Base-by-base conservation (phyloP, 2,329 filamentous ascomycete genomes). In the Colletotrichum sidae region DNA sequence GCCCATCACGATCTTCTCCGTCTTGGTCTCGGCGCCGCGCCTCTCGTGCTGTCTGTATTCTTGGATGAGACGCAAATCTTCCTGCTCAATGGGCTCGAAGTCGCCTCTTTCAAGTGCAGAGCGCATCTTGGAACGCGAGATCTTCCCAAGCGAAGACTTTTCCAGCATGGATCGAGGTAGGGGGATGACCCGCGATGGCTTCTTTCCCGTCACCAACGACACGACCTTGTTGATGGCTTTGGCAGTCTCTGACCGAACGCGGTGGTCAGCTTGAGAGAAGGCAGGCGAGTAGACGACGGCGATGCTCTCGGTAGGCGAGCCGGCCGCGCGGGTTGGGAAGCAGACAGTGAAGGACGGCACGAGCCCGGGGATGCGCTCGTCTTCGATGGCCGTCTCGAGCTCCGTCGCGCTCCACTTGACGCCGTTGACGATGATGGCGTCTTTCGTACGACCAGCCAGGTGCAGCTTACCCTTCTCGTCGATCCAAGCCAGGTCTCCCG, bases 341-440 rank as follows among this genome's bases (percentile, higher is more conserved):
- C 78, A 76, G 3, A 81, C 74, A 0, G 72, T 75, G 68, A 69
- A 80, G 0, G 69, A 72, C n/a, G 69, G 69, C 2, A 60, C 60
- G 0, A 75, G 25, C 4, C 70, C 64, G 39, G 72, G 17, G 33
- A 75, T 70, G 35, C 70, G 35, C 1, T 75, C 73, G 12, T 76
- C 60, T 44, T 83, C 78, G 3, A 85, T 68, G 0, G 76, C 72
- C 1, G 64, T 56, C 46, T 84, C 77, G 2, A 86, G 69, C 8
- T 79, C 79, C 3, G 72, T 55, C 0, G 78, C 72, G 34, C 64
- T 67, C 41, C 78, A 74, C 25, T 84, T 85, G 54, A 83, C 72
- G 0, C 81, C 82, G 63, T 85, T 85, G 65, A 84, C 75, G 60
- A 78, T 82, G 42, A 85, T 76, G 4, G 73, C 67, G 11, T 84